Percentiles rank a stretch among this genome's conserved stretches.
Evolutionary conservation across 495 filamentous ascomycete genomes (phyloP).

Genomic region (Antarctomyces pellizariae): DNA sequence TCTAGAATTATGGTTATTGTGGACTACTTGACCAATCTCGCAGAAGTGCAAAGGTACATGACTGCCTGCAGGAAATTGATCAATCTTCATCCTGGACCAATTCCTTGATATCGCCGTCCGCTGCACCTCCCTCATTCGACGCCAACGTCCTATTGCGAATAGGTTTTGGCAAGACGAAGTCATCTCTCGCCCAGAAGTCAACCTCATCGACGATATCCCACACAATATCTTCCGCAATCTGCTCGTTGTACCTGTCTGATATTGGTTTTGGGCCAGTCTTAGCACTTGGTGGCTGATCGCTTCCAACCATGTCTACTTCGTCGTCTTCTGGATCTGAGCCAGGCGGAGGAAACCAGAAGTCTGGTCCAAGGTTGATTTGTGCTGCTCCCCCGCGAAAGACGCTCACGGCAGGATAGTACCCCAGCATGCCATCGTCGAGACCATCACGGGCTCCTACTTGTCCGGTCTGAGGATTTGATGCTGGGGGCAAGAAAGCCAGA

Average conservation of each 20-base stretch:
- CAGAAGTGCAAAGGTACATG: no score
- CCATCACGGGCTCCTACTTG: slow-evolving; percentile 56
- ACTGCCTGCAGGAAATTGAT: no score
- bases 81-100: slow-evolving; percentile 36
- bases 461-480: slow-evolving; percentile 50
- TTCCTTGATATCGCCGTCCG: slow-evolving; percentile 32
- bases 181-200: slow-evolving; percentile 51
- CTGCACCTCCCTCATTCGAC: slow-evolving; percentile 14
- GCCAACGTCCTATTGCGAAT: slow-evolving; percentile 15
- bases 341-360: slow-evolving; percentile 74
- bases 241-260: slow-evolving; percentile 43
- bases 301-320: slow-evolving; percentile 28
- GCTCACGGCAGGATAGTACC: slow-evolving; percentile 85
- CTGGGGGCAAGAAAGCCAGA: slow-evolving; percentile 78
- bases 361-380: slow-evolving; percentile 71
- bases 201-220: slow-evolving; percentile 87
- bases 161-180: slow-evolving; percentile 21
- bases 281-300: slow-evolving; percentile 4
- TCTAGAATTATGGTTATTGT: no score
- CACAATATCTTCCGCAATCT: slow-evolving; percentile 83
- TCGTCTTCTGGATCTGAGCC: slow-evolving; percentile 16
- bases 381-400: slow-evolving; percentile 80
- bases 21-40: no score
- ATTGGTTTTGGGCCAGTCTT: slow-evolving; percentile 1
- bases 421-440: slow-evolving; percentile 80